A percentile compares a stretch with the other conserved stretches of the same genome.
Conservation (phyloP, 192 early-diverging fungal genomes). For the Entomortierella parvispora region DNA sequence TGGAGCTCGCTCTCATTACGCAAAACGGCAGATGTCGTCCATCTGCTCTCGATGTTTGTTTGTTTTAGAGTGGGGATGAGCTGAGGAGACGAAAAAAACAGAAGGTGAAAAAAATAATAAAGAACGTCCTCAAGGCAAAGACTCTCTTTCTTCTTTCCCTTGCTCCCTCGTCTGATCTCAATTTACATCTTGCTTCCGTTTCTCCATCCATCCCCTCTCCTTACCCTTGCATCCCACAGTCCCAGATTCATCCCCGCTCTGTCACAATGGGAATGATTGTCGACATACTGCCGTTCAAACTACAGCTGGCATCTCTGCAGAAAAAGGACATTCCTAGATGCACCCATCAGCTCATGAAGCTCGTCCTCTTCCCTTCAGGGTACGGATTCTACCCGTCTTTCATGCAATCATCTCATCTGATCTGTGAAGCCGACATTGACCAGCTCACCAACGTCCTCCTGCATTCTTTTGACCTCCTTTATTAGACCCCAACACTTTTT, state of each 20-base stretch:
- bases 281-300: slow-evolving; percentile 45
- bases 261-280: slow-evolving; percentile 34
- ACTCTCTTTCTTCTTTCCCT: not conserved
- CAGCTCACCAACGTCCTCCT: not conserved
- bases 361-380: slow-evolving; percentile 44
- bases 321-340: slow-evolving; percentile 46
- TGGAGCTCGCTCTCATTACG: too few species aligned
- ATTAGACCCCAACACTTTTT: slow-evolving; percentile 46
- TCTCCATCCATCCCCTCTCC: not conserved
- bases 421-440: not conserved
- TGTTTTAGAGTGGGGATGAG: too few species aligned
- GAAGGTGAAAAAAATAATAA: too few species aligned
- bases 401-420: not conserved
- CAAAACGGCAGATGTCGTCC: too few species aligned
- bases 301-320: slow-evolving; percentile 46
- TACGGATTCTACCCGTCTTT: not conserved
- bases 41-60: too few species aligned
- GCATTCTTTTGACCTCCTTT: not conserved
- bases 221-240: not conserved
- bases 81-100: too few species aligned
- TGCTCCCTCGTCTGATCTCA: too few species aligned
- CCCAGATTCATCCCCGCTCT: slow-evolving; percentile 1
- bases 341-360: slow-evolving; percentile 51
- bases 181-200: not conserved
- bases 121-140: too few species aligned